These are phyloP conservation scores for Xerocomus amazonicus DNA, from an alignment of 1,284 basidiomycete species.

Conservation along the genomic window DNA sequence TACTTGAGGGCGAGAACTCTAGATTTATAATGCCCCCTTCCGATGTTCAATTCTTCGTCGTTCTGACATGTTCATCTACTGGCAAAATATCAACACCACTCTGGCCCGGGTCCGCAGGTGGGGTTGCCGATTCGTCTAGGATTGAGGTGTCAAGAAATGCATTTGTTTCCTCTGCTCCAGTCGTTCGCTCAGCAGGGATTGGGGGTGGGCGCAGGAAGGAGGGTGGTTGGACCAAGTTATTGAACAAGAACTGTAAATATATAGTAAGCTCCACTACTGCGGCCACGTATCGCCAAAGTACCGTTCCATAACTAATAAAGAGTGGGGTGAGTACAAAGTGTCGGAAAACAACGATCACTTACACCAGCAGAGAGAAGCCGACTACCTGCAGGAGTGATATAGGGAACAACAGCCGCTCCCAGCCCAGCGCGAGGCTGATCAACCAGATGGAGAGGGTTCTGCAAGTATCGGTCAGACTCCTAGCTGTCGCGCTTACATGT, in stretches of 20 bases:
- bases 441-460: conserved; percentile 92
- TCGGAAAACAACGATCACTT: conserved; percentile 35
- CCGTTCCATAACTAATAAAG: conserved; percentile 53
- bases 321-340: conserved; percentile 10
- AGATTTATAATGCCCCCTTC: not conserved
- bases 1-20: not conserved
- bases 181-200: conserved; percentile 28
- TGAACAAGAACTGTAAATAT: conserved; percentile 66
- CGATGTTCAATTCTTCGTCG: conserved; percentile 10
- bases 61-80: conserved; percentile 41
- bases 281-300: conserved; percentile 29
- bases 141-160: conserved; percentile 41
- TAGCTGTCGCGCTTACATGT: conserved; percentile 84
- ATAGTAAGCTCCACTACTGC: conserved; percentile 9
- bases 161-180: conserved; percentile 49
- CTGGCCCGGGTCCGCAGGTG: conserved; percentile 71
- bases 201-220: conserved; percentile 47
- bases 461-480: conserved; percentile 93
- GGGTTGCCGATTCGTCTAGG: conserved; percentile 68
- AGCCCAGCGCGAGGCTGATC: conserved; percentile 82
- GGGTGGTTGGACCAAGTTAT: conserved; percentile 65
- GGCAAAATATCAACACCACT: conserved; percentile 71
- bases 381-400: conserved; percentile 82
- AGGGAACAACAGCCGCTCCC: conserved; percentile 86
- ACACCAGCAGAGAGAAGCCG: conserved; percentile 91